Conservation (phyloP, 768 basidiomycete species). For the Amanita pallidorosea region DNA sequence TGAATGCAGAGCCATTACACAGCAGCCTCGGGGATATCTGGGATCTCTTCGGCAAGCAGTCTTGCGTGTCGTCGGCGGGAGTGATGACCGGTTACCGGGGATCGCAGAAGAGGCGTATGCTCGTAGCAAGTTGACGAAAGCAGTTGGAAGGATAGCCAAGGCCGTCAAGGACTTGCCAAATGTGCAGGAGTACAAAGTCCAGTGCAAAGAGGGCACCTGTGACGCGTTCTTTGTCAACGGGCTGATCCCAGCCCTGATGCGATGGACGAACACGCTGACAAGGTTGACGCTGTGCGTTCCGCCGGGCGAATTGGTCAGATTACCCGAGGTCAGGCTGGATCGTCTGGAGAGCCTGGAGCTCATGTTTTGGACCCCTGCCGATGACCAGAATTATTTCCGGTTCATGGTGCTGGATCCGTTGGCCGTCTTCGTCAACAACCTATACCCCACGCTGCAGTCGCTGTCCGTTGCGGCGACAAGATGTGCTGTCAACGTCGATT, state of each 20-base stretch:
- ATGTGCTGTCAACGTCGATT: slow-evolving; percentile 26
- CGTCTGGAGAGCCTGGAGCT: slow-evolving; percentile 24
- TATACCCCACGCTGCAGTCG: slow-evolving; percentile 24
- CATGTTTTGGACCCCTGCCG: slow-evolving; percentile 21
- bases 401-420: slow-evolving; percentile 25
- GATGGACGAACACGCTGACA: slow-evolving; percentile 20
- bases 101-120: slow-evolving; percentile 20
- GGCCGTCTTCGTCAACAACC: slow-evolving; percentile 33
- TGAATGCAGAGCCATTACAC: slow-evolving; percentile 18
- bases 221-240: slow-evolving; percentile 26
- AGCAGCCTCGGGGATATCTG: slow-evolving; percentile 18
- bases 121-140: slow-evolving; percentile 24
- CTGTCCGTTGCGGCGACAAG: slow-evolving; percentile 25
- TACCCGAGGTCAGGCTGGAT: slow-evolving; percentile 23
- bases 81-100: slow-evolving; percentile 16
- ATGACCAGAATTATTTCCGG: slow-evolving; percentile 19
- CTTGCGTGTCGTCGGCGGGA: slow-evolving; percentile 12
- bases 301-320: slow-evolving; percentile 19
- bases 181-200: slow-evolving; percentile 26
- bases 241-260: slow-evolving; percentile 23
- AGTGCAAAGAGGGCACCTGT: slow-evolving; percentile 26
- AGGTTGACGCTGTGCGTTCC: slow-evolving; percentile 30
- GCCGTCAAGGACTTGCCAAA: slow-evolving; percentile 21
- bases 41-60: slow-evolving; percentile 15
- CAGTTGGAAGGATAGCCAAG: slow-evolving; percentile 20